Percentiles rank a stretch among this genome's conserved stretches.
Evolutionary conservation across 2,329 filamentous ascomycete genomes (phyloP).

Genomic region (Penicillium polonicum): DNA sequence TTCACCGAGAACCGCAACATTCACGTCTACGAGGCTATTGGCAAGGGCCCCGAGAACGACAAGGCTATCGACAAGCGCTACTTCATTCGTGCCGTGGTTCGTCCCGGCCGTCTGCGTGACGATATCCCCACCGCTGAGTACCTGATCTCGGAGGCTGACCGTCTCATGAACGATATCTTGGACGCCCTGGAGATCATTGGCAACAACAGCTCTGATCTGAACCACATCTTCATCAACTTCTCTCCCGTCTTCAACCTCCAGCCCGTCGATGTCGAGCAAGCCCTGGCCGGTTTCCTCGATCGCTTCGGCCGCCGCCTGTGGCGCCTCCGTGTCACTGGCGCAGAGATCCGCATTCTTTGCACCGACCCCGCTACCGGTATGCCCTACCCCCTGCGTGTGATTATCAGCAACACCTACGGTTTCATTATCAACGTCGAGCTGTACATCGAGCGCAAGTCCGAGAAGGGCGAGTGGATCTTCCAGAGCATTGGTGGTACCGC

Average conservation of each 20-base stretch:
- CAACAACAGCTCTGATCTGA: slow-evolving; percentile 98
- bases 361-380: slow-evolving; percentile 81
- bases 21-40: slow-evolving; percentile 95
- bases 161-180: slow-evolving; percentile 95
- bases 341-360: slow-evolving; percentile 97
- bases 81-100: slow-evolving; percentile 94
- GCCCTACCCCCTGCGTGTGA: slow-evolving; percentile 88
- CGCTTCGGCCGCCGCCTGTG: slow-evolving; percentile 93
- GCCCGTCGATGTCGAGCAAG: slow-evolving; percentile 86
- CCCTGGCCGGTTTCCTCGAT: slow-evolving; percentile 90
- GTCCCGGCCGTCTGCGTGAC: slow-evolving; percentile 88
- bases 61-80: slow-evolving; percentile 73
- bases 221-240: slow-evolving; percentile 99
- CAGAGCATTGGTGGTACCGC: slow-evolving; percentile 93
- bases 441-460: slow-evolving; percentile 95
- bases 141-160: slow-evolving; percentile 93
- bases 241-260: slow-evolving; percentile 91
- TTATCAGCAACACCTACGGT: slow-evolving; percentile 97
- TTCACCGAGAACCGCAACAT: slow-evolving; percentile 99
- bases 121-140: slow-evolving; percentile 99
- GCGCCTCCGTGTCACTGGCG: slow-evolving; percentile 93
- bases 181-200: slow-evolving; percentile 98
- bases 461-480: slow-evolving; percentile 98
- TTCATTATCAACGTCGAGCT: slow-evolving; percentile 98
- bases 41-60: slow-evolving; percentile 91